phyloP scores from a whole-genome alignment of 768 basidiomycete species.

The Tubosaeta sp. region DNA sequence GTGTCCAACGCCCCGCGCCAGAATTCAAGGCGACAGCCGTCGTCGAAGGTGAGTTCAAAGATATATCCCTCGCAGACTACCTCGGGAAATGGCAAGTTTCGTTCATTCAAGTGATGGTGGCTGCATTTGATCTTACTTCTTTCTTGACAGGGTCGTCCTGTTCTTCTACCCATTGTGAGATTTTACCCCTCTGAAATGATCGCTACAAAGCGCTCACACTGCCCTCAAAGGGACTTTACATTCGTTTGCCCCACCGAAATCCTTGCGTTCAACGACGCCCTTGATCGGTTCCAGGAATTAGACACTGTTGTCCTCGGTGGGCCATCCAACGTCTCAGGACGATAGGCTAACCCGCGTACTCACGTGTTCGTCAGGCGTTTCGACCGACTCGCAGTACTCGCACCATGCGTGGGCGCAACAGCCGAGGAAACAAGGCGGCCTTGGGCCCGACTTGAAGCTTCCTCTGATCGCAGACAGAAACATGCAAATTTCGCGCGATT shows the following conservation, averaged over 20 bases:
- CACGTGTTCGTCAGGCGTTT: conserved; percentile 46
- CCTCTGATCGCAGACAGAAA: conserved; percentile 77
- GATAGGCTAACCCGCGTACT: background rate
- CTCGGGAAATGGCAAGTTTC: conserved; percentile 70
- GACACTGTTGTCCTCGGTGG: conserved; percentile 74
- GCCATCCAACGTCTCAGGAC: conserved; percentile 7
- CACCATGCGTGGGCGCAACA: conserved; percentile 87
- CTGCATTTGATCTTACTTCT: background rate
- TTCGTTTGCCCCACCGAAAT: conserved; percentile 94
- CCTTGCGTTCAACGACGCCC: conserved; percentile 88
- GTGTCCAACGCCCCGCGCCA: conserved; percentile 83
- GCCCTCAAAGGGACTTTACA: conserved; percentile 65
- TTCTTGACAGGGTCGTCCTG: conserved; percentile 69
- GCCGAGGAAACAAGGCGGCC: conserved; percentile 79
- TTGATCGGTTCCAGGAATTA: conserved; percentile 67
- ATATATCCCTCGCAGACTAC: conserved; percentile 67
- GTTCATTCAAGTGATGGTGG: background rate
- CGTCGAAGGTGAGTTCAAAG: conserved; percentile 71
- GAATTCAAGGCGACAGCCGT: conserved; percentile 73
- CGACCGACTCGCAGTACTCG: conserved; percentile 86
- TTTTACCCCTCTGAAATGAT: background rate
- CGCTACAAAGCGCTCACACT: background rate
- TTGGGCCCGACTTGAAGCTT: conserved; percentile 83
- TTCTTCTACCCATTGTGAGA: conserved; percentile 91
- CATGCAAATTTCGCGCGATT: conserved; percentile 78